Evolutionary conservation across 257 asterid genomes (phyloP).

Genomic region (Gynochthodes officinalis): DNA sequence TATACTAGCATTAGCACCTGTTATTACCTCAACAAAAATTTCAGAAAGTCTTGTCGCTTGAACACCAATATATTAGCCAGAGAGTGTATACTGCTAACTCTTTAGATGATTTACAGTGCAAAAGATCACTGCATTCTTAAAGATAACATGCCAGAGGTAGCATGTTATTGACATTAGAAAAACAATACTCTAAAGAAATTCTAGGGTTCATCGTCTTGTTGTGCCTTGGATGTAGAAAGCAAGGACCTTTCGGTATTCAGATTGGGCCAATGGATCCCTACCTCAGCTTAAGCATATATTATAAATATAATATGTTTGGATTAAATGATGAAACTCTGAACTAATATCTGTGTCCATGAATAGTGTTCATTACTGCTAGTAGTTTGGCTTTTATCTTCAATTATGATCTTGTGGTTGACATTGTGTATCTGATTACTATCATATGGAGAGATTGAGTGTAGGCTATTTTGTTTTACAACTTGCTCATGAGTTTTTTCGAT

Average conservation of each 20-base stretch:
- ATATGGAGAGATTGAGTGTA: background rate
- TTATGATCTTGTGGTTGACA: background rate
- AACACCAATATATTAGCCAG: background rate
- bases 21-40: no score
- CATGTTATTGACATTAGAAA: background rate
- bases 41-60: no score
- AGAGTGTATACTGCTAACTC: background rate
- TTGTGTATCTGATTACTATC: background rate
- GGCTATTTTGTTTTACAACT: background rate
- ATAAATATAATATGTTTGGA: background rate
- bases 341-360: background rate
- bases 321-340: background rate
- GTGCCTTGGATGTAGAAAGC: background rate
- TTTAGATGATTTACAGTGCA: background rate
- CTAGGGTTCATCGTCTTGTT: background rate
- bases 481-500: background rate
- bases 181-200: background rate
- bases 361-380: background rate
- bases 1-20: background rate
- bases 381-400: background rate
- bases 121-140: background rate
- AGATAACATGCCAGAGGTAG: background rate
- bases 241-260: background rate
- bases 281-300: background rate
- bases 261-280: background rate